Conservation (phyloP, 306 rosid genomes). For the Dryas octopetala region DNA sequence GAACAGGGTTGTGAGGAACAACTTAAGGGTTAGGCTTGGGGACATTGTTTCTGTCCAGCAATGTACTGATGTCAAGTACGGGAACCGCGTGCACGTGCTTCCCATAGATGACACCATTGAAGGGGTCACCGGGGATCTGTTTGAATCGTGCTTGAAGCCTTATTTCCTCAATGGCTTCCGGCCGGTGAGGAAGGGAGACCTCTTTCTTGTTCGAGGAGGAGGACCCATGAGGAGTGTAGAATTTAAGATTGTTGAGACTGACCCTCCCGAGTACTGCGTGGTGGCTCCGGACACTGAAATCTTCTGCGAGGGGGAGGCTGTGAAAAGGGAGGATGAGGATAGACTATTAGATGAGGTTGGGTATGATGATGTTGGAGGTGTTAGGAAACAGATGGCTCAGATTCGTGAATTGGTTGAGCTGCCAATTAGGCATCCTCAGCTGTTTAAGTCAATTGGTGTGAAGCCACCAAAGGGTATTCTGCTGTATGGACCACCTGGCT, state of each 20-base stretch:
- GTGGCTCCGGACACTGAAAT: conserved; percentile 30
- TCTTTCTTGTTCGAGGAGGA: conserved; percentile 29
- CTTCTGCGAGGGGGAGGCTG: conserved; percentile 23
- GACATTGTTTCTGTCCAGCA: conserved; percentile 35
- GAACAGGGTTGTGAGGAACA: conserved; percentile 36
- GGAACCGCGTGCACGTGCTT: conserved; percentile 31
- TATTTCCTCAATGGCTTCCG: conserved; percentile 18
- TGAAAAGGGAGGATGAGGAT: conserved; percentile 25
- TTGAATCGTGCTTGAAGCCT: conserved; percentile 6
- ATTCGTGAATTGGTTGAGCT: conserved; percentile 26
- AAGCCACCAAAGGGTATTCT: conserved; percentile 41
- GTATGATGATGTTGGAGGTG: conserved; percentile 29
- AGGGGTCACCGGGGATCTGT: conserved; percentile 33
- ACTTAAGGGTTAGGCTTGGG: conserved; percentile 34
- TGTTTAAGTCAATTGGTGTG: conserved; percentile 23
- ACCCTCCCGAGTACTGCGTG: conserved; percentile 25
- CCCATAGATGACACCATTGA: conserved; percentile 37
- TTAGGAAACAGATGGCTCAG: conserved; percentile 25
- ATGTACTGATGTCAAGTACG: conserved; percentile 32
- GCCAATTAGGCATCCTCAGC: conserved; percentile 27
- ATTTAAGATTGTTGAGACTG: conserved; percentile 29
- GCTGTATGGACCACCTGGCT: conserved; percentile 43
- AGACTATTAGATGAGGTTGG: conserved; percentile 26
- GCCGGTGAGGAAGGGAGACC: conserved; percentile 28
- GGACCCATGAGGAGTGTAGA: conserved; percentile 23